Conservation (phyloP, 768 basidiomycete genomes). For the Lentinula guzmanii region DNA sequence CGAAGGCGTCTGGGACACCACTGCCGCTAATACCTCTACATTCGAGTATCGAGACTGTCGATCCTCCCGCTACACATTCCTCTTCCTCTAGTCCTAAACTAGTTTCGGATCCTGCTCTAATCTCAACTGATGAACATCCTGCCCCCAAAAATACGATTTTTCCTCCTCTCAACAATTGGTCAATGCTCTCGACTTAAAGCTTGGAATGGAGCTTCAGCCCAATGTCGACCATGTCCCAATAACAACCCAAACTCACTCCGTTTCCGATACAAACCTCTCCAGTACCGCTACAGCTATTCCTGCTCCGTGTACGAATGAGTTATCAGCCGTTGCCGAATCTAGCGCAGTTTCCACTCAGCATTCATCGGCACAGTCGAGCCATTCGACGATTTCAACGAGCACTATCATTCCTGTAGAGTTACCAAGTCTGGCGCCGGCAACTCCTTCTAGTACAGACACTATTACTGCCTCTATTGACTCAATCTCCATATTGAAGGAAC, state of each 20-base stretch:
- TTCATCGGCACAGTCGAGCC: constrained; percentile 4
- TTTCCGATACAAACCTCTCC: not conserved
- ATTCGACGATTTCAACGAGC: constrained; percentile 62
- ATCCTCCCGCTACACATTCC: not conserved
- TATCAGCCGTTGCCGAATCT: not conserved
- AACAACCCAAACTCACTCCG: not conserved
- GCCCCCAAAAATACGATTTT: not conserved
- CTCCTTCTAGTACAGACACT: constrained; percentile 11
- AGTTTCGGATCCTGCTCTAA: not conserved
- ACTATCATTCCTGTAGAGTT: constrained; percentile 68
- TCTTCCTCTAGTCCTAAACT: not conserved
- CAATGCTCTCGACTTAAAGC: not conserved
- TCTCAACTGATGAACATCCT: not conserved
- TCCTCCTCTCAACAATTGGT: not conserved
- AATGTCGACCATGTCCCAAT: not conserved
- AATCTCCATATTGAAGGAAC: not conserved
- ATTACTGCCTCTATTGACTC: not conserved
- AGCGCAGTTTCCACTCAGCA: not conserved
- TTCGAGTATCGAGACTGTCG: not conserved
- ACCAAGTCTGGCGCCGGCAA: constrained; percentile 25
- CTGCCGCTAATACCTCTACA: not conserved
- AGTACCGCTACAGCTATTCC: not conserved
- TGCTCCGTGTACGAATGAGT: not conserved
- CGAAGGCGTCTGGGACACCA: constrained; percentile 32
- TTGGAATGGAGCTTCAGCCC: not conserved